phyloP scores from a whole-genome alignment of 2,329 filamentous ascomycete genomes.

The Cladosporium sp. region DNA sequence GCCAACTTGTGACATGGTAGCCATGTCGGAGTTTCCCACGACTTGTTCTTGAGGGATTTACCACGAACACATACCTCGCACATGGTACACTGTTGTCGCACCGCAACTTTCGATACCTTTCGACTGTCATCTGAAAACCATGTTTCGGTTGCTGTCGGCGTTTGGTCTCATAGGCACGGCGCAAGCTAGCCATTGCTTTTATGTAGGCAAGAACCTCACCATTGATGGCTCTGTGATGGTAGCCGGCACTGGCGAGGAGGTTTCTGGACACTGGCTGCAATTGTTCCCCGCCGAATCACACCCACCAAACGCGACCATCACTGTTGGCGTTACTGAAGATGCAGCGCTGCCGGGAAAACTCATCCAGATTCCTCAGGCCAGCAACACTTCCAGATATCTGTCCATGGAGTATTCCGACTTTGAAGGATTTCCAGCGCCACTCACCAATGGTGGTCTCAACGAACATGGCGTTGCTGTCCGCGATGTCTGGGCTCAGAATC shows the following conservation, averaged over 20 bases:
- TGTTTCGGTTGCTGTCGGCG: neutral
- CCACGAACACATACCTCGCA: no score
- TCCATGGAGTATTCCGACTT: constrained; percentile 39
- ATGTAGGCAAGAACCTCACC: constrained; percentile 45
- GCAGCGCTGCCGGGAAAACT: constrained; percentile 35
- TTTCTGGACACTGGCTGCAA: constrained; percentile 46
- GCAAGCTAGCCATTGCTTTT: constrained; percentile 47
- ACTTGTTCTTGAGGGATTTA: no score
- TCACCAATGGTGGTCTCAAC: constrained; percentile 44
- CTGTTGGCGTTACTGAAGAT: constrained; percentile 40
- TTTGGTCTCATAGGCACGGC: neutral
- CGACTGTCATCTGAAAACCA: no score
- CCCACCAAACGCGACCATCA: constrained; percentile 39
- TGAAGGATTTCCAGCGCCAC: constrained; percentile 41
- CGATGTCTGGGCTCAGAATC: constrained; percentile 40
- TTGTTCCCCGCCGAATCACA: constrained; percentile 42
- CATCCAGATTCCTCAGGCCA: constrained; percentile 33
- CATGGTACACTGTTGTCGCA: no score
- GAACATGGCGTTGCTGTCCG: constrained; percentile 40
- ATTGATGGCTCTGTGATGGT: constrained; percentile 41
- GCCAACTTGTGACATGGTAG: no score
- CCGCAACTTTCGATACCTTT: no score
- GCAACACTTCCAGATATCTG: constrained; percentile 33
- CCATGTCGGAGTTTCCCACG: no score
- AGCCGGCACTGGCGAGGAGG: constrained; percentile 46